Conservation (phyloP, 2,329 filamentous ascomycete species). For the Fusarium heterosporum region DNA sequence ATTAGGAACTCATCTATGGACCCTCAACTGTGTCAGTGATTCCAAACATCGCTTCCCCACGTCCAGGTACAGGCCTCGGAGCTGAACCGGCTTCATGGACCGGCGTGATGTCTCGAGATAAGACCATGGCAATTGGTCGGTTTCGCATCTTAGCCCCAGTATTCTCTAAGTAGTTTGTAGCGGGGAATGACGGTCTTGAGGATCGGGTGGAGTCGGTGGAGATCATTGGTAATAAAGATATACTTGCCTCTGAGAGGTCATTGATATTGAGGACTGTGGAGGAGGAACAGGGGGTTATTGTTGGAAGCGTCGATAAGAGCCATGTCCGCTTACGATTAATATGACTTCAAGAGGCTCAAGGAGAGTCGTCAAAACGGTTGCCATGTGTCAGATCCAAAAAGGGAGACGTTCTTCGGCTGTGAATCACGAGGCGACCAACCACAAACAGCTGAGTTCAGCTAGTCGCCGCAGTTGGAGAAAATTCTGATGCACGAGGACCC, state of each 20-base stretch:
- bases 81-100: conserved; percentile 28
- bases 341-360: conserved; percentile 18
- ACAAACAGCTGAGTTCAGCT: conserved; percentile 31
- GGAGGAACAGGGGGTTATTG: conserved; percentile 26
- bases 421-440: conserved; percentile 28
- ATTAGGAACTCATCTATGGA: not conserved
- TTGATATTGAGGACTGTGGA: conserved; percentile 7
- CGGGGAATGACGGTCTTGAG: conserved; percentile 38
- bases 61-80: conserved; percentile 17
- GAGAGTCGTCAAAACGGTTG: conserved; percentile 15
- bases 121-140: conserved; percentile 33
- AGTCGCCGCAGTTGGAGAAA: conserved; percentile 30
- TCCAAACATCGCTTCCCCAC: conserved; percentile 24
- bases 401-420: conserved; percentile 8
- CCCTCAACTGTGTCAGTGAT: conserved; percentile 6
- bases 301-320: conserved; percentile 4
- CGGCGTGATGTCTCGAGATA: conserved; percentile 41
- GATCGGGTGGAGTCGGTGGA: conserved; percentile 35
- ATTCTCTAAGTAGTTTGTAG: conserved; percentile 8
- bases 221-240: conserved; percentile 44
- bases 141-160: conserved; percentile 19
- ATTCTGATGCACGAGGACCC: conserved; percentile 29
- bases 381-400: conserved; percentile 24
- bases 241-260: conserved; percentile 39
- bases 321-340: conserved; percentile 5